phyloP scores from a whole-genome alignment of 805 yeast genomes.

The Zygotorulaspora danielsina region DNA sequence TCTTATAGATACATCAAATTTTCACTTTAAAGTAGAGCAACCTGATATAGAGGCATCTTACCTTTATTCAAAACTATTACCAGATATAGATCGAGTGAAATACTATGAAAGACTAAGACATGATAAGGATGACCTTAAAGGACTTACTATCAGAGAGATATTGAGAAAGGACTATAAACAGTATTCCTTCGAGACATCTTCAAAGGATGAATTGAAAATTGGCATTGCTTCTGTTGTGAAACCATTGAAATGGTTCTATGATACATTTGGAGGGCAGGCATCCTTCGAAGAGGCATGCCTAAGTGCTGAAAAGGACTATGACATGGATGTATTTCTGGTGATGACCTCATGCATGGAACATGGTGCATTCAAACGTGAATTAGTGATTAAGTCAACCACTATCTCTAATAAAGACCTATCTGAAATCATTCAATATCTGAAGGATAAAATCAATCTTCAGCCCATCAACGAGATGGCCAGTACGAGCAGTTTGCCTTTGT shows the following conservation, averaged over 20 bases:
- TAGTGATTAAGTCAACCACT: constrained; percentile 33
- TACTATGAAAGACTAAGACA: constrained; percentile 37
- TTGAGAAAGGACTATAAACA: constrained; percentile 82
- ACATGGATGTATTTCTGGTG: constrained; percentile 41
- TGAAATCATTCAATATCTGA: constrained; percentile 17
- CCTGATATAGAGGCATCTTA: constrained; percentile 49
- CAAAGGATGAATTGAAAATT: constrained; percentile 36
- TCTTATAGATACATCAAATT: constrained; percentile 68
- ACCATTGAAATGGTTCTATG: constrained; percentile 51
- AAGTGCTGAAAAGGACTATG: constrained; percentile 28
- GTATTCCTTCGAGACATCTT: constrained; percentile 42
- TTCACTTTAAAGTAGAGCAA: constrained; percentile 57
- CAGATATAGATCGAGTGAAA: constrained; percentile 17
- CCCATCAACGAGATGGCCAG: not conserved
- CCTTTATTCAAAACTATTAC: constrained; percentile 33
- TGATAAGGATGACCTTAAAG: constrained; percentile 61
- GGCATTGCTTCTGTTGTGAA: constrained; percentile 79
- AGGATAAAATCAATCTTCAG: constrained; percentile 15
- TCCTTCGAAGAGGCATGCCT: constrained; percentile 23
- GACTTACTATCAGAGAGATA: constrained; percentile 56
- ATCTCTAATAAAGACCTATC: not conserved
- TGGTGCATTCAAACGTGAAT: constrained; percentile 42
- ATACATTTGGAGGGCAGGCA: constrained; percentile 30
- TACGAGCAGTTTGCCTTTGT: constrained; percentile 15
- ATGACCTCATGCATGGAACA: constrained; percentile 45